phyloP scores from a whole-genome alignment of 2,329 filamentous ascomycete genomes.

The Didymella keratinophila region DNA sequence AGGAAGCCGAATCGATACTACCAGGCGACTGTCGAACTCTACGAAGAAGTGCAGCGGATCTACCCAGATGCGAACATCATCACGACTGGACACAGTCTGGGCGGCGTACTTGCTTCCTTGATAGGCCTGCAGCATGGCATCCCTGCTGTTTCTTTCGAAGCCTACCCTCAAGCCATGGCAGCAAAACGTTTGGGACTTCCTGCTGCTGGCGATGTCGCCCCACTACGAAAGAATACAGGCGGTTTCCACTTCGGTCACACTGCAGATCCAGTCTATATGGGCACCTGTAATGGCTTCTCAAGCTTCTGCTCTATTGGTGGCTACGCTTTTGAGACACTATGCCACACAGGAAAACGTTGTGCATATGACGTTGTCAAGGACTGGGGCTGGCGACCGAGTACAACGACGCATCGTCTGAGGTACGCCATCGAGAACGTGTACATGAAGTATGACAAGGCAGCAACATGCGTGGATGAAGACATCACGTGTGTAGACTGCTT shows the following conservation, averaged over 20 bases:
- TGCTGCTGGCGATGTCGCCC: conserved; percentile 39
- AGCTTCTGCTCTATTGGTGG: conserved; percentile 49
- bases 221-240: conserved; percentile 44
- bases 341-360: conserved; percentile 48
- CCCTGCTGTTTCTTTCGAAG: conserved; percentile 45
- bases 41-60: conserved; percentile 43
- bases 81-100: conserved; percentile 46
- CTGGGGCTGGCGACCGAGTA: conserved; percentile 48
- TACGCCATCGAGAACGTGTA: conserved; percentile 50
- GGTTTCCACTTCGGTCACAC: conserved; percentile 49
- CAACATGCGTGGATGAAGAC: conserved; percentile 46
- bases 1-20: conserved; percentile 45
- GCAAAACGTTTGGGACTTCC: conserved; percentile 45
- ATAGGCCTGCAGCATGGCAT: conserved; percentile 46
- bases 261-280: conserved; percentile 49
- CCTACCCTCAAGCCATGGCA: conserved; percentile 48
- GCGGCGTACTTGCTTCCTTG: conserved; percentile 46
- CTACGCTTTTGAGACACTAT: conserved; percentile 48
- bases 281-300: conserved; percentile 46
- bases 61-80: conserved; percentile 48
- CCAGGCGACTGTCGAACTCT: conserved; percentile 44
- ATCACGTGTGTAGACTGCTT: conserved; percentile 48
- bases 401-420: conserved; percentile 41
- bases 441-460: conserved; percentile 43
- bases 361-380: conserved; percentile 50